A percentile compares a stretch with the other conserved stretches of the same genome.
phyloP scores from a whole-genome alignment of 2,329 filamentous ascomycete species.

The Gliomastix tumulicola region DNA sequence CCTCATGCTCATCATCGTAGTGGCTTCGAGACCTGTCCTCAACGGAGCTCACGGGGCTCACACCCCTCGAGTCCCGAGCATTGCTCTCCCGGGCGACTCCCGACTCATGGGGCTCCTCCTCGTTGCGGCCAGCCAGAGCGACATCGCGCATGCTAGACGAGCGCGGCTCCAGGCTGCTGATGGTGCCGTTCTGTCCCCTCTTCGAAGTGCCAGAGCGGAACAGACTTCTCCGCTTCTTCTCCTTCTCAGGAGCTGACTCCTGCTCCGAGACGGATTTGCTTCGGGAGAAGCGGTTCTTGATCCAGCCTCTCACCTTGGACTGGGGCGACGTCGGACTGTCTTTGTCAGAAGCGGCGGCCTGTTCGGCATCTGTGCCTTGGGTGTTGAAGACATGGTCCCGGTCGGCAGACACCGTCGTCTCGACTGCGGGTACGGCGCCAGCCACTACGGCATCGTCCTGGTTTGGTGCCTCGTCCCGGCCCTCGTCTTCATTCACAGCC shows the following conservation, averaged over 20 bases:
- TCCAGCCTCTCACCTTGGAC: slow-evolving; percentile 44
- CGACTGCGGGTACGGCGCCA: background rate
- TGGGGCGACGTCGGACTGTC: slow-evolving; percentile 20
- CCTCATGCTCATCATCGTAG: slow-evolving; percentile 8
- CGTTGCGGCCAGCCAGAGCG: slow-evolving; percentile 30
- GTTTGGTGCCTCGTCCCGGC: background rate
- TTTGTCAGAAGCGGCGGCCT: background rate
- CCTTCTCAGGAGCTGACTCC: slow-evolving; percentile 10
- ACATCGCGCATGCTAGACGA: slow-evolving; percentile 38
- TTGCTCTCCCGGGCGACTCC: background rate
- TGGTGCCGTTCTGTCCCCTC: slow-evolving; percentile 32
- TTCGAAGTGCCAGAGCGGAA: slow-evolving; percentile 39
- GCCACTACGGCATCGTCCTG: background rate
- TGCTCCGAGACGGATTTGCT: slow-evolving; percentile 31
- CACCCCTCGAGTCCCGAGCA: slow-evolving; percentile 21
- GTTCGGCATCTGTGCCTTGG: too few species aligned
- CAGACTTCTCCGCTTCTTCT: slow-evolving; percentile 31
- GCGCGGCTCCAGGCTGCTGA: slow-evolving; percentile 31
- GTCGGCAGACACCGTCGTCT: background rate
- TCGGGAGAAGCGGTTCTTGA: slow-evolving; percentile 44
- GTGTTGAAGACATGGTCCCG: background rate
- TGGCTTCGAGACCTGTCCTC: slow-evolving; percentile 11
- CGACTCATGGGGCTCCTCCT: slow-evolving; percentile 5
- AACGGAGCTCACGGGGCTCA: slow-evolving; percentile 31
- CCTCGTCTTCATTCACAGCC: background rate